Evolutionary conservation across 2,329 filamentous ascomycete species (phyloP), one percentile per base, ranked within the genome.

Genomic region (Phialophora tarda): DNA sequence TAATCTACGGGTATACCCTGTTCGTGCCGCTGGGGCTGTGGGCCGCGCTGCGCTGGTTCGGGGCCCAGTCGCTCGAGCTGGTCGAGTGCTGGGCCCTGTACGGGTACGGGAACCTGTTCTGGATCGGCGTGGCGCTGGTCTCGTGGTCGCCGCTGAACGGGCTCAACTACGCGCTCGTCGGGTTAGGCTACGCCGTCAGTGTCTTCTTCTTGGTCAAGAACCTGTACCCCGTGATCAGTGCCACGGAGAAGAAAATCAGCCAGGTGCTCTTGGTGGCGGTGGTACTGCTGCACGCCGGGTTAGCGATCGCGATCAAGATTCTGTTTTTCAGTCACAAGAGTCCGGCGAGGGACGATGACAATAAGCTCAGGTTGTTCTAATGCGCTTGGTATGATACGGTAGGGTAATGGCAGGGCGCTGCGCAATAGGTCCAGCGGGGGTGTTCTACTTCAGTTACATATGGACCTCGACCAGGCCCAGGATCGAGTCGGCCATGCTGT

Each of bases 61-160:
- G 94, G 64, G 95, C 92, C 78, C 93, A 97, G 77, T 91, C 88
- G 64, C 93, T 94, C 69, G 96, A 97, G 79, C 82, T 99, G 66
- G 86, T 99, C 72, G 95, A 99, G 82, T 97, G 93, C 83, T 93
- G 92, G 88, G 91, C 93, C 66, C 83, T 99, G 41, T 99, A 98
- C 79, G 95, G 95, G 62, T 99, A 99, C 82, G 88, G 91, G 64
- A 99, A 99, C 81, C 83, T 99, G 74, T 92, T 99, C 75, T 99
- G 95, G 95, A 93, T 99, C 73, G 92, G 91, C 2, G 93, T 99
- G 51, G 93, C 95, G 56, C 81, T 96, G 69, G 91, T 97, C 72
- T 93, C 90, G 77, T 97, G 93, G 91, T 94, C 91, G 70, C 90
- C 91, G 61, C 82, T 97, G 73, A 88, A 88, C 62, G 88, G 92